Evolutionary conservation across 768 basidiomycete species (phyloP), one percentile per base, ranked within the genome.

Genomic region (Pisolithus marmoratus): DNA sequence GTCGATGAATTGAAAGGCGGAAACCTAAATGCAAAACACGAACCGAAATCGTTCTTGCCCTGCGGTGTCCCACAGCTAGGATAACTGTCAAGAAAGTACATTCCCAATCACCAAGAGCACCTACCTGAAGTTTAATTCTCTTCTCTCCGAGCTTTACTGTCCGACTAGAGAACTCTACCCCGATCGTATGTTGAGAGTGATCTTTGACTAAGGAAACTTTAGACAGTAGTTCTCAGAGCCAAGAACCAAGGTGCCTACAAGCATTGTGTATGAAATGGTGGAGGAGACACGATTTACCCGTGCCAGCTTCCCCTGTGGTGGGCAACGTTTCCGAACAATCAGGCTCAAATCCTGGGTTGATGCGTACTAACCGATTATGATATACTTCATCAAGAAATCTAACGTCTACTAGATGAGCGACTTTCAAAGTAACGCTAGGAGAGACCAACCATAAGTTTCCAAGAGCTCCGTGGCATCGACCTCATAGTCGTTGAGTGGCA

Each of bases 381-480:
- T 96, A 72, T 94, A 93, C 74, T 99, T 99, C 85, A 97, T 92
- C 59, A 99, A 81, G 70, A 96, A 98, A 73, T 99, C 96, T 96
- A 69, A 42, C 52, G 42, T 15, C 8, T n/a, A 38, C 41, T 58
- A 56, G 63, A 59, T 58, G 48, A 54, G 53, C 48, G 19, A 11
- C 19, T 51, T 46, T 52, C 31, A 23, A 31, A 20, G 37, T 31
- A 15, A 19, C 23, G 42, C 11, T 27, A 19, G 27, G 22, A 42
- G 45, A 45, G 37, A 54, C 78, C 50, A 34, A 93, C 94, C 94
- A 69, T 97, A 97, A 55, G 93, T 92, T 72, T 96, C 94, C 59
- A 94, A 68, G 46, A 97, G 81, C 68, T 97, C 94, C 49, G 94
- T 95, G 12, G 87, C 91, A 60, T 92, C 92, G 46, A 75, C 79